Percentiles rank a stretch among this genome's conserved stretches.
Evolutionary conservation across 805 yeast species (phyloP).

Genomic region (Nematodospora valgi): DNA sequence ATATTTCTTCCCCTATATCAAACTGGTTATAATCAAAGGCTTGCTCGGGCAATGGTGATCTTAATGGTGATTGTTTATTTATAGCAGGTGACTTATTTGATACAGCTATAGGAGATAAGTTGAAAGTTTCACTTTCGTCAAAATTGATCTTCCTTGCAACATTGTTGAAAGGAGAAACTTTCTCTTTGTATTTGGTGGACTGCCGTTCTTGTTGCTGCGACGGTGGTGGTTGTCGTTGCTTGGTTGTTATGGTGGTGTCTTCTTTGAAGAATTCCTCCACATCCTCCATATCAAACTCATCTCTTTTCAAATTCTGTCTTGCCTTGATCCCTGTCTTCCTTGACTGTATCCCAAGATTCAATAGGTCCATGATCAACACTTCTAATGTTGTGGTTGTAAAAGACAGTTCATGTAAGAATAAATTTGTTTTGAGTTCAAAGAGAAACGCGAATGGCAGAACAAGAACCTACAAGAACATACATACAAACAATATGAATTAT

Average conservation of each 20-base stretch:
- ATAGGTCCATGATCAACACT: constrained; percentile 41
- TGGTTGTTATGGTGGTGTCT: constrained; percentile 24
- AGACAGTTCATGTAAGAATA: too few relatives aligned
- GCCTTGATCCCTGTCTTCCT: constrained; percentile 64
- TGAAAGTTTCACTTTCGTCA: constrained; percentile 29
- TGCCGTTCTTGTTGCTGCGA: constrained; percentile 1
- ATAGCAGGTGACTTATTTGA: constrained; percentile 15
- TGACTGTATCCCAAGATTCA: constrained; percentile 55
- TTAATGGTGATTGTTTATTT: constrained; percentile 26
- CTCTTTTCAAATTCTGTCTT: constrained; percentile 45
- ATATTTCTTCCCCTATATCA: too few relatives aligned
- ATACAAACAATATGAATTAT: too few relatives aligned
- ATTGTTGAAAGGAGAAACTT: constrained; percentile 13
- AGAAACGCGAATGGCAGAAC: too few relatives aligned
- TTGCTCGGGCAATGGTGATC: constrained; percentile 30
- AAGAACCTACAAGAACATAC: too few relatives aligned
- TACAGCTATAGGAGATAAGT: constrained; percentile 26
- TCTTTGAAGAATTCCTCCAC: constrained; percentile 66
- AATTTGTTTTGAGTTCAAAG: too few relatives aligned
- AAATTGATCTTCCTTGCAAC: constrained; percentile 36
- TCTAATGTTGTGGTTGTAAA: too few relatives aligned
- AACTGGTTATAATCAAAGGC: too few relatives aligned
- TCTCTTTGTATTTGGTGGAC: background rate
- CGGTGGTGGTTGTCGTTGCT: background rate
- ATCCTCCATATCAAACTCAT: constrained; percentile 64